A percentile compares a stretch with the other conserved stretches of the same genome.
Conservation (phyloP, 1,284 basidiomycete genomes). For the Malassezia vespertilionis region DNA sequence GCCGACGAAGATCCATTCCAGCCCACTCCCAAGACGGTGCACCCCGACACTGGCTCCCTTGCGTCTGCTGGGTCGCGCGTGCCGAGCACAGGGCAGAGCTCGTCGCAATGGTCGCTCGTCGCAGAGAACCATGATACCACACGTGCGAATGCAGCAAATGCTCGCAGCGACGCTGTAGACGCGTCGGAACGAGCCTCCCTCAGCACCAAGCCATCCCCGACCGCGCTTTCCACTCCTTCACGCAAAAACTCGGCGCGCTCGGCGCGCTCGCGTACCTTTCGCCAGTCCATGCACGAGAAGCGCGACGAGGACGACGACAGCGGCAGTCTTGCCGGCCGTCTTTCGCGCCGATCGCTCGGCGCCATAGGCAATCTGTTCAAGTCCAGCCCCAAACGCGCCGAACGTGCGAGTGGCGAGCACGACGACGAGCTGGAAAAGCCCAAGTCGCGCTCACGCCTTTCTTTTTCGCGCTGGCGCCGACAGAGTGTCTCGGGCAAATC, state of each 20-base stretch:
- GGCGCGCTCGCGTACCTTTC: not conserved
- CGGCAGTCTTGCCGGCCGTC: slow-evolving; percentile 11
- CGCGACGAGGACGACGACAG: slow-evolving; percentile 4
- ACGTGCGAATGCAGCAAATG: not conserved
- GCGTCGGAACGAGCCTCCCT: not conserved
- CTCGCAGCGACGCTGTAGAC: not conserved
- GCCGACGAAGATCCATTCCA: no score
- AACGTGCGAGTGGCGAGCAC: not conserved
- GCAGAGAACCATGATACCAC: not conserved
- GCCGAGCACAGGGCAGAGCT: not conserved
- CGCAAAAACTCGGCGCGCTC: not conserved
- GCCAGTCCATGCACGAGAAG: not conserved
- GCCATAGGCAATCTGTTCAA: slow-evolving; percentile 14
- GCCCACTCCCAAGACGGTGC: no score
- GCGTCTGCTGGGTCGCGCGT: no score
- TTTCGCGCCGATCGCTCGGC: slow-evolving; percentile 15
- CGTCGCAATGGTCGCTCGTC: not conserved
- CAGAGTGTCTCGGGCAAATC: slow-evolving; percentile 2
- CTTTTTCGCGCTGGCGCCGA: slow-evolving; percentile 9
- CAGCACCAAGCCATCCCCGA: no score
- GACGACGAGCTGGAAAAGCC: not conserved
- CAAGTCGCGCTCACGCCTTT: slow-evolving; percentile 11
- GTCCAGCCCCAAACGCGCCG: slow-evolving; percentile 10
- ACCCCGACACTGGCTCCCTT: no score
- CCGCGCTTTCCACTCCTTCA: not conserved